Percentiles rank a stretch among this genome's conserved stretches.
Evolutionary conservation across 2,329 filamentous ascomycete genomes (phyloP).

Genomic region (Spiromastix sp.): DNA sequence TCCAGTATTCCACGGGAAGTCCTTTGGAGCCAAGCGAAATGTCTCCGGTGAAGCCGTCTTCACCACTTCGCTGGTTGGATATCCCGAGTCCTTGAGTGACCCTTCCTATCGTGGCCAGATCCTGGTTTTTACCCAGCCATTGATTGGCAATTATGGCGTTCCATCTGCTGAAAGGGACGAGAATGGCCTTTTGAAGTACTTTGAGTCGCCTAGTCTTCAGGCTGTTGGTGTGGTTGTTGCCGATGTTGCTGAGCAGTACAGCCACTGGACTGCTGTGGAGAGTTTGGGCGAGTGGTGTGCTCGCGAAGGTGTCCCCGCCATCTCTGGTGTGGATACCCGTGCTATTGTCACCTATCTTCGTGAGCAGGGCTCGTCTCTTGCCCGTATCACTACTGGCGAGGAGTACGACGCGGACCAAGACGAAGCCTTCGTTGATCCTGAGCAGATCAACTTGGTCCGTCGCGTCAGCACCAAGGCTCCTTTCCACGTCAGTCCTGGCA

Average conservation of each 20-base stretch:
- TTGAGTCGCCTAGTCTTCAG: slow-evolving; percentile 96
- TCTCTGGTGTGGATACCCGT: slow-evolving; percentile 93
- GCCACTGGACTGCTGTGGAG: slow-evolving; percentile 97
- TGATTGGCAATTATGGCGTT: slow-evolving; percentile 98
- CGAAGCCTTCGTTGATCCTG: slow-evolving; percentile 88
- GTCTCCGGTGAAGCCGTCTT: slow-evolving; percentile 98
- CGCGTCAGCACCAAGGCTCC: slow-evolving; percentile 96
- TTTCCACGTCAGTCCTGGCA: slow-evolving; percentile 81
- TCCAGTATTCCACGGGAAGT: slow-evolving; percentile 90
- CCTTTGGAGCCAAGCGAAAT: slow-evolving; percentile 92
- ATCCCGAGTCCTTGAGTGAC: slow-evolving; percentile 76
- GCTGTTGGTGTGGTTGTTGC: slow-evolving; percentile 92
- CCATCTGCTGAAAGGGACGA: slow-evolving; percentile 76
- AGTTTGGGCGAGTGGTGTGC: slow-evolving; percentile 89
- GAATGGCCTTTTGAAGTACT: slow-evolving; percentile 89
- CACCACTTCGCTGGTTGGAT: slow-evolving; percentile 94
- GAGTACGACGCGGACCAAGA: slow-evolving; percentile 98
- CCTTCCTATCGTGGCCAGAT: slow-evolving; percentile 72
- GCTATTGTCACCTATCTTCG: slow-evolving; percentile 92
- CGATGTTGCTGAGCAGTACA: slow-evolving; percentile 87
- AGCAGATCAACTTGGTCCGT: slow-evolving; percentile 92
- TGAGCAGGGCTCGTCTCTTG: slow-evolving; percentile 92
- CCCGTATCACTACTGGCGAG: slow-evolving; percentile 87
- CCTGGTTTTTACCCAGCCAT: slow-evolving; percentile 91
- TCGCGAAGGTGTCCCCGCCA: slow-evolving; percentile 88